Conservation (phyloP, 1,284 basidiomycete genomes). For the Ceratobasidium sp. region DNA sequence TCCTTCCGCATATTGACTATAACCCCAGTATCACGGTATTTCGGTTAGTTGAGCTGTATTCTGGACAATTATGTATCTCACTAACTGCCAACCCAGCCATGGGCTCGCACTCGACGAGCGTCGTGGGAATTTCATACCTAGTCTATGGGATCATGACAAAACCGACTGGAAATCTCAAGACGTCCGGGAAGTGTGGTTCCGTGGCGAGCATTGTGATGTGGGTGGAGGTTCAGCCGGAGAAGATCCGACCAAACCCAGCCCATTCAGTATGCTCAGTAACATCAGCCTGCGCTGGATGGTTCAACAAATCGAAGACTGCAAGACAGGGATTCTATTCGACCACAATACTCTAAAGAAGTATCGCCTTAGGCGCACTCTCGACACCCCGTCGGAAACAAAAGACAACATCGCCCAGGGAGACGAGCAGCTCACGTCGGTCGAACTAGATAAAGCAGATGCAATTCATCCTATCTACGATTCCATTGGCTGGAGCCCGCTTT, state of each 20-base stretch:
- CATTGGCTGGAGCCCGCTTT: background rate
- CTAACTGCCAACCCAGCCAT: slow-evolving; percentile 37
- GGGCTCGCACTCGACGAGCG: slow-evolving; percentile 47
- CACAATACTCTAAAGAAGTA: background rate
- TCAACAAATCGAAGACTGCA: slow-evolving; percentile 11
- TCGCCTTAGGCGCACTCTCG: too few relatives aligned
- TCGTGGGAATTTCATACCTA: slow-evolving; percentile 45
- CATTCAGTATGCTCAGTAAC: slow-evolving; percentile 8
- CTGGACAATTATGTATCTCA: background rate
- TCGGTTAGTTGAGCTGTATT: background rate
- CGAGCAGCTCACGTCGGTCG: background rate
- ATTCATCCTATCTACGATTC: background rate
- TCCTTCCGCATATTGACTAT: slow-evolving; percentile 34
- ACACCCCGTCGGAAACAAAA: too few relatives aligned
- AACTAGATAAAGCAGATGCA: background rate
- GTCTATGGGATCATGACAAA: slow-evolving; percentile 22
- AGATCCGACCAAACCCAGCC: background rate
- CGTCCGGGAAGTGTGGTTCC: slow-evolving; percentile 21
- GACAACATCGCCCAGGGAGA: too few relatives aligned
- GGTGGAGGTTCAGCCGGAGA: too few relatives aligned
- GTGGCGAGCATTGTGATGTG: slow-evolving; percentile 6
- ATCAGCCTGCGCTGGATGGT: slow-evolving; percentile 36
- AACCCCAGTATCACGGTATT: slow-evolving; percentile 35
- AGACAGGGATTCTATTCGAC: slow-evolving; percentile 35
- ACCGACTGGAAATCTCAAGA: background rate